Evolutionary conservation across 257 asterid species (phyloP).

Genomic region (Ilex asprella): DNA sequence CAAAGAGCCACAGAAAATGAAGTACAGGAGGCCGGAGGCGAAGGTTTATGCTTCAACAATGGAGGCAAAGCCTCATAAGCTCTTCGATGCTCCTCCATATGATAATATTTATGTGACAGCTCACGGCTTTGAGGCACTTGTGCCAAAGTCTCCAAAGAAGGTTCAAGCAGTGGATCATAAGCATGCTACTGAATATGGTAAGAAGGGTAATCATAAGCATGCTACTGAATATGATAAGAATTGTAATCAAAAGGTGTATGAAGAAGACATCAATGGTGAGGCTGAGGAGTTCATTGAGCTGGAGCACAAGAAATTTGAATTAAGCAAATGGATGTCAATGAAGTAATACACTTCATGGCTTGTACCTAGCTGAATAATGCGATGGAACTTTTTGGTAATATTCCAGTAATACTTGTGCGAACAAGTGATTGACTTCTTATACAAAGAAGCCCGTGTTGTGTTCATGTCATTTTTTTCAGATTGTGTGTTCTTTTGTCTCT

Average conservation of each 20-base stretch:
- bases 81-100: constrained; percentile 4
- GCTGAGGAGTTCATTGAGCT: constrained; percentile 32
- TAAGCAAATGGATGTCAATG: constrained; percentile 17
- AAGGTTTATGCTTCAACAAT: not conserved
- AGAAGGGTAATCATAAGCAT: not conserved
- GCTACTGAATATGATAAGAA: not conserved
- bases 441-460: not conserved
- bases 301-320: constrained; percentile 32
- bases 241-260: not conserved
- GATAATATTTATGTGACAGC: not conserved
- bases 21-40: not conserved
- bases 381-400: too few relatives aligned
- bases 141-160: not conserved
- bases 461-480: too few relatives aligned
- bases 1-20: not conserved
- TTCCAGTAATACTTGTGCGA: too few relatives aligned
- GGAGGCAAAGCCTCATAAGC: not conserved
- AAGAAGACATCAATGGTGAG: constrained; percentile 21
- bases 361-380: constrained; percentile 2
- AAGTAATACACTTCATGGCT: not conserved
- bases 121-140: constrained; percentile 8
- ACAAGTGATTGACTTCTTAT: not conserved
- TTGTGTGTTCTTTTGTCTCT: too few relatives aligned
- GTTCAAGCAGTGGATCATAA: not conserved
- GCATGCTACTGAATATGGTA: not conserved